Conservation (phyloP, 371 early-diverging fungal species). For the Apophysomyces ossiformis region DNA sequence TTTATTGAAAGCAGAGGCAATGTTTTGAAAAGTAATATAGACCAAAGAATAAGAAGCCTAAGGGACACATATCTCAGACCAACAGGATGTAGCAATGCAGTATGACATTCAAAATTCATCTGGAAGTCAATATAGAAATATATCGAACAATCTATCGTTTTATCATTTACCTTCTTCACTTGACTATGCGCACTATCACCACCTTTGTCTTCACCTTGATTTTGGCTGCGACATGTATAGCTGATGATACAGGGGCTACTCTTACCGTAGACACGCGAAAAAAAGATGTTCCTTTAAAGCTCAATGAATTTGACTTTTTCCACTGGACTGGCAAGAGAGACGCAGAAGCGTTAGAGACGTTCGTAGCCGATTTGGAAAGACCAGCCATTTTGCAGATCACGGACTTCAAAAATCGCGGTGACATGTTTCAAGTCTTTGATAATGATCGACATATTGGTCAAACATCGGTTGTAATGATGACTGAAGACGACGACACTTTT, state of each 20-base stretch:
- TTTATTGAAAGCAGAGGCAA: too few species aligned
- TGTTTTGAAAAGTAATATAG: too few species aligned
- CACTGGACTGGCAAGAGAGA: slow-evolving; percentile 42
- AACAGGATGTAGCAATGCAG: too few species aligned
- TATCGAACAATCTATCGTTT: too few species aligned
- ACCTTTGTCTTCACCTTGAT: background rate
- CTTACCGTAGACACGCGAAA: slow-evolving; percentile 19
- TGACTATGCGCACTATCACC: slow-evolving; percentile 13
- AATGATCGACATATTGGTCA: slow-evolving; percentile 42
- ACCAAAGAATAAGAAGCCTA: too few species aligned
- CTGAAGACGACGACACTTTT: slow-evolving; percentile 35
- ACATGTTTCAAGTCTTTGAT: slow-evolving; percentile 48
- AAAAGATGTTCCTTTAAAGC: background rate
- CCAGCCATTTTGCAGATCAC: slow-evolving; percentile 42
- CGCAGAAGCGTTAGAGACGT: slow-evolving; percentile 38
- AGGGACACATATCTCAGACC: too few species aligned
- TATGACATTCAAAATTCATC: background rate
- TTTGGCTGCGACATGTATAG: background rate
- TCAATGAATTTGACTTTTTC: slow-evolving; percentile 32
- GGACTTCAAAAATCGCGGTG: slow-evolving; percentile 55
- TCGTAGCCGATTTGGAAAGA: slow-evolving; percentile 33
- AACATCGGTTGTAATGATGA: slow-evolving; percentile 34
- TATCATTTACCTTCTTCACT: background rate
- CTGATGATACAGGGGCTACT: slow-evolving; percentile 10
- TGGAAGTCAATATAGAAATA: too few species aligned